Evolutionary conservation across 2,329 filamentous ascomycete genomes (phyloP), one percentile per base, ranked within the genome.

Genomic region (Coniochaeta pulveracea): DNA sequence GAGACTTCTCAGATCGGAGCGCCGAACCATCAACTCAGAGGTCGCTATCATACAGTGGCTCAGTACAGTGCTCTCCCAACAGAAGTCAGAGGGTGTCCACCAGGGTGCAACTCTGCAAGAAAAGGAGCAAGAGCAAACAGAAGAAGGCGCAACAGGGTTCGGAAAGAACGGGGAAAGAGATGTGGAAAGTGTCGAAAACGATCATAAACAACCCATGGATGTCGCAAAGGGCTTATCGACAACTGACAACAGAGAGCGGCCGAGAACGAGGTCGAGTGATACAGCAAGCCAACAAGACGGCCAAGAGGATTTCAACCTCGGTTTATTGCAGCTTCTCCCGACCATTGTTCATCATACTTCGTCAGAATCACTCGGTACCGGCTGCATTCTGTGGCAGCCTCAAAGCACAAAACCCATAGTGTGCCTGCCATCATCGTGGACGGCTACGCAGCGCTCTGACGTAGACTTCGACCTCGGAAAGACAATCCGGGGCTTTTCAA

Each of bases 381-480:
- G n/a, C n/a, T n/a, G n/a, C n/a, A n/a, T n/a, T n/a, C n/a, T n/a
- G n/a, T n/a, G n/a, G n/a, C n/a, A n/a, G n/a, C n/a, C n/a, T n/a
- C n/a, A n/a, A n/a, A n/a, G n/a, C n/a, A n/a, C n/a, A n/a, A n/a
- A n/a, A n/a, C n/a, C n/a, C n/a, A n/a, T n/a, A n/a, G n/a, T n/a
- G n/a, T n/a, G n/a, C n/a, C n/a, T n/a, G n/a, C n/a, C n/a, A n/a
- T n/a, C n/a, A n/a, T n/a, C n/a, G n/a, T n/a, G n/a, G n/a, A n/a
- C n/a, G n/a, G n/a, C n/a, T n/a, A n/a, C 43, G 1, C 58, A 68
- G 37, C 56, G 55, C 11, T 48, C 39, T 17, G 34, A 42, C 1
- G 43, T 71, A 21, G 56, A 71, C 33, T 63, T 56, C 36, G 65
- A 73, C 36, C 54, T 55, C 22, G 69, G 69, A 5, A 52, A 50